A percentile compares a stretch with the other conserved stretches of the same genome.
Evolutionary conservation across 1,139 yeast genomes (phyloP).

Genomic region (Zygotorulaspora mrakii): DNA sequence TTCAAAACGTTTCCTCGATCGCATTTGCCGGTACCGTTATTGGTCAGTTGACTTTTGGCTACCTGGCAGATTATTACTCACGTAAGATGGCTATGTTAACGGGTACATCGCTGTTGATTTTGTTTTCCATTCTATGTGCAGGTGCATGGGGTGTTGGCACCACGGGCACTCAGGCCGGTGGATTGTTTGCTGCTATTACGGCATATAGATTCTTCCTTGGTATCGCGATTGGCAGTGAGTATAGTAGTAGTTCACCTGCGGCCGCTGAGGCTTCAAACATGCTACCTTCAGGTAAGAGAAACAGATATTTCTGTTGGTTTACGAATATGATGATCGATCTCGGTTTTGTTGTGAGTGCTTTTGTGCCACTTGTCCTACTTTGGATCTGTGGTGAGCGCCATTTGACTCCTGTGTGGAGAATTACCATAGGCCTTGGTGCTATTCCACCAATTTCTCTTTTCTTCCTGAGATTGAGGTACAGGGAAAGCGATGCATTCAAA

Average conservation of each 20-base stretch:
- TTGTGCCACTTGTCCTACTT: conserved; percentile 79
- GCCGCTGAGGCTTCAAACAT: conserved; percentile 87
- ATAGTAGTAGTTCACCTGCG: conserved; percentile 90
- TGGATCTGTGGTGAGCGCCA: conserved; percentile 76
- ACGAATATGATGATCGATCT: conserved; percentile 84
- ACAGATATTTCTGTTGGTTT: conserved; percentile 84
- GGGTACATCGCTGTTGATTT: conserved; percentile 66
- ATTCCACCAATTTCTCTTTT: conserved; percentile 79
- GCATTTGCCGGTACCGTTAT: conserved; percentile 88
- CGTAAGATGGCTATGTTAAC: conserved; percentile 78
- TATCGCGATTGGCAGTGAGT: conserved; percentile 83
- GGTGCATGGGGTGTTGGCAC: conserved; percentile 77
- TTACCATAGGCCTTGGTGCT: conserved; percentile 90
- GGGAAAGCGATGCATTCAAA: conserved; percentile 66
- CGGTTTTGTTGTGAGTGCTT: conserved; percentile 81
- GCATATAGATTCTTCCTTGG: conserved; percentile 85
- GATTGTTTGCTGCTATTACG: conserved; percentile 72
- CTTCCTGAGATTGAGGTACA: conserved; percentile 68
- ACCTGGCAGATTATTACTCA: conserved; percentile 69
- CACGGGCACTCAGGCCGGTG: conserved; percentile 57
- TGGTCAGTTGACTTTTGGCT: conserved; percentile 82
- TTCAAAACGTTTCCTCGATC: conserved; percentile 77
- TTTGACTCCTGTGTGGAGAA: conserved; percentile 83
- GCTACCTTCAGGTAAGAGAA: conserved; percentile 76
- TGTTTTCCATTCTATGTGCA: conserved; percentile 73